Percentiles rank a stretch among this genome's conserved stretches.
phyloP scores from a whole-genome alignment of 2,329 filamentous ascomycete genomes.

The Diaporthe destruens region DNA sequence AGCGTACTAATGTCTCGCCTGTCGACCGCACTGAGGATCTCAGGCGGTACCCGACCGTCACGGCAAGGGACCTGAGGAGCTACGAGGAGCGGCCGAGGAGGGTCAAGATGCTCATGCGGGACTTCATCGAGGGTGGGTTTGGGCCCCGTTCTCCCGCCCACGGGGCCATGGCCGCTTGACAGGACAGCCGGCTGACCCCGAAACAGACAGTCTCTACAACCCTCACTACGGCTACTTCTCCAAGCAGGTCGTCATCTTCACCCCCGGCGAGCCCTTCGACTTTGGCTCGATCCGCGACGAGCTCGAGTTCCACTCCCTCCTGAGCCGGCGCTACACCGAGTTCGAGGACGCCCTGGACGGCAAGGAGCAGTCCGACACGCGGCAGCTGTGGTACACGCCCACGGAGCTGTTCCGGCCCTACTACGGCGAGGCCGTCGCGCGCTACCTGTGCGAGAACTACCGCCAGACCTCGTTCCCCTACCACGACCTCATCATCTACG shows the following conservation, averaged over 20 bases:
- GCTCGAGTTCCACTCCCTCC: slow-evolving; percentile 81
- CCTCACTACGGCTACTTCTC: slow-evolving; percentile 96
- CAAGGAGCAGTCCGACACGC: slow-evolving; percentile 75
- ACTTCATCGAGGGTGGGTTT: slow-evolving; percentile 90
- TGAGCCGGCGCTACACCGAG: slow-evolving; percentile 84
- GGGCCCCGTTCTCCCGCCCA: neutral
- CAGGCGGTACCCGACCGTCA: slow-evolving; percentile 84
- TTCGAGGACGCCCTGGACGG: slow-evolving; percentile 92
- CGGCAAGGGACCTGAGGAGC: slow-evolving; percentile 79
- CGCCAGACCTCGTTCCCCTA: slow-evolving; percentile 94
- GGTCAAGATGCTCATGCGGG: slow-evolving; percentile 96
- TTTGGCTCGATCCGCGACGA: slow-evolving; percentile 87
- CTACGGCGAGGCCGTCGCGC: slow-evolving; percentile 97
- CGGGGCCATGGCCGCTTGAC: neutral
- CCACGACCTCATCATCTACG: slow-evolving; percentile 97
- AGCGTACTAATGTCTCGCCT: slow-evolving; percentile 80
- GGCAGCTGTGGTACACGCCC: slow-evolving; percentile 98
- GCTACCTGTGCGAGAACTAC: slow-evolving; percentile 96
- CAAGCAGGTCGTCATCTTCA: slow-evolving; percentile 96
- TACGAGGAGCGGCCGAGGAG: slow-evolving; percentile 82
- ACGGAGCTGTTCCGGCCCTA: slow-evolving; percentile 97
- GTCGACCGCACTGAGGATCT: slow-evolving; percentile 85
- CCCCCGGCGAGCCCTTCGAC: slow-evolving; percentile 89
- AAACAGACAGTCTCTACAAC: slow-evolving; percentile 90
- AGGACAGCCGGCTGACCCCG: neutral